Evolutionary conservation across 139 green algal species (phyloP), one percentile per base, ranked within the genome.

Genomic region (Chlamydomonas sp.): DNA sequence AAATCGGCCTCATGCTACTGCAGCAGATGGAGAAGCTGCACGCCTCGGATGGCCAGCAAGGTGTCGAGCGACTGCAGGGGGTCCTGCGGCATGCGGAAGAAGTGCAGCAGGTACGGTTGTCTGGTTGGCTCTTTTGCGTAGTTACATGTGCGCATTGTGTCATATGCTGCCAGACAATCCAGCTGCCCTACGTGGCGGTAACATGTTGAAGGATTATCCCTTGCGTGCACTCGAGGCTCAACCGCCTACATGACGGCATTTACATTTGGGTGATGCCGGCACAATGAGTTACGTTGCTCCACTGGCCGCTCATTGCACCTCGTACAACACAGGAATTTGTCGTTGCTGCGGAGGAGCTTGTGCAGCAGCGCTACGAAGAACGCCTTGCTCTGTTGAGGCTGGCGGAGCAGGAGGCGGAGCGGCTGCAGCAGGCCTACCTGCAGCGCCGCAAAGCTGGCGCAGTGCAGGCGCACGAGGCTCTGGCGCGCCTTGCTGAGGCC

Each of bases 1-100:
- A 87, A 14, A 62, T 90, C 0, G 59, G 49, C 12, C 57, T 18
- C 12, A 63, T 84, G n/a, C 63, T 90, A 14, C 75, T 15, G 66
- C 9, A 80, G 9, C 61, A 84, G 80, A 31, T 87, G 8, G 10
- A 18, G 2, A 4, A 31, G 15, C 61, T 83, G 58, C 49, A 86
- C 20, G 20, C 20, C 5, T 20, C 20, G 2, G 62, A 62, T 1
- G 78, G 78, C 1, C 7, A 1, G 49, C 18, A 10, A 3, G 5
- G 61, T 18, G 20, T 8, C 20, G 4, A 60, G 6, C 78, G 15
- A 20, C 62, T 83, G 4, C 1, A 12, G 7, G 62, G 18, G 5
- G 7, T 83, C 2, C 4, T 15, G 8, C 15, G 57, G 15, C 60
- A 60, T 2, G 10, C 1, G 31, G 31, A 49, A 49, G 31, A 49